Base-by-base conservation (phyloP, 2,329 filamentous ascomycete genomes). In the Penicillium fuscoglaucum region DNA sequence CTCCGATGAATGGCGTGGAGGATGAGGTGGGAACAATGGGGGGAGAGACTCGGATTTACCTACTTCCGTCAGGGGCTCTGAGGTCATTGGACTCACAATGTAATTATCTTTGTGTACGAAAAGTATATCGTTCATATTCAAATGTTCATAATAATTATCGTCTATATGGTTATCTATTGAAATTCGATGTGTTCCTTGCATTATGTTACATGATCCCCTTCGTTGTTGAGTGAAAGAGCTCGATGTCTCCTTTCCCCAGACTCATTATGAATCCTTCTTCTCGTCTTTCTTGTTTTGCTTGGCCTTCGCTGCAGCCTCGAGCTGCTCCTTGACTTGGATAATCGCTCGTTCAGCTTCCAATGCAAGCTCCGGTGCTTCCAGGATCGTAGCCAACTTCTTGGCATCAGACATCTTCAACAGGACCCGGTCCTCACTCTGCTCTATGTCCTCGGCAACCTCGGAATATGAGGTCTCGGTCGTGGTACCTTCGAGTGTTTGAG, bases 261-360 rank as follows among this genome's bases (percentile, higher is more conserved):
- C 12, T 9, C 43, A n/a, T 39, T 48, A 70, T 56, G 49, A 59
- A n/a, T 69, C 49, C 43, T 72, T 71, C 57, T 69, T 68, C 31
- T 65, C 52, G 35, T 65, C 53, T 13, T 61, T 51, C n/a, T 44
- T 57, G 6, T 57, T 33, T 37, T 70, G 52, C 28, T 70, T 59
- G 13, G 61, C 52, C 21, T 65, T 53, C 39, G 61, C 49, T 37
- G 65, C 58, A 9, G 66, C 57, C 39, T 70, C 58, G 9, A 79
- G 65, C 40, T 76, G 70, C 55, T 76, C 71, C 35, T 73, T 82
- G 2, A 93, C 87, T 74, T 93, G 90, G 80, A 87, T 87, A 58
- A 91, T 86, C 6, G 90, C 90, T 44, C 90, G 80, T 69, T 93
- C 89, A 0, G 92, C 80, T 71, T 93, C 90, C 17, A 87, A 78